Base-by-base conservation (phyloP, 139 green algal genomes). In the Coccomyxa sp. region DNA sequence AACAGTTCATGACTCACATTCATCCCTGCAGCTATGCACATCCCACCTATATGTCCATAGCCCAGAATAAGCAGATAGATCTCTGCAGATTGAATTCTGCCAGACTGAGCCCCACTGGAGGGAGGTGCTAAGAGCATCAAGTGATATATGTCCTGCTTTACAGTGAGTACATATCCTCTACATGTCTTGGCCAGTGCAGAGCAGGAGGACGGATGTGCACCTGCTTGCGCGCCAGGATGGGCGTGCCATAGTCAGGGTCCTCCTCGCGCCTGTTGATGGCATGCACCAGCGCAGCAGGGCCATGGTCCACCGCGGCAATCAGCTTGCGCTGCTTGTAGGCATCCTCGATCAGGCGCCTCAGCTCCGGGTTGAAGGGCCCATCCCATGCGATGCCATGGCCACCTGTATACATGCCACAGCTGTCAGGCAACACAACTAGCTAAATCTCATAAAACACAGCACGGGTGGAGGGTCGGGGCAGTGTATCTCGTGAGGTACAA, bases 341-440 rank as follows among this genome's bases (percentile, higher is more conserved):
- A 14, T 81, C 76, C 71, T 81, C 64, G 12, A 81, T 39, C 39
- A 81, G 38, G 54, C 76, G 55, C 38, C 55, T 74, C 38, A 81
- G 55, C 68, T 81, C 76, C 24, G 33, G 68, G 64, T 81, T 81
- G 76, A 70, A 81, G 29, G 71, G 39, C 18, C 76, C 76, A 76
- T 81, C 76, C 76, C 76, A 81, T 40, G 58, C 74, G 68, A 81
- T 75, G 68, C 76, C 76, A 69, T 75, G 68, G 8, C 76, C 76
- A 34, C 58, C 50, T 64, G 50, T 22, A 14, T 10, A 22, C 50
- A 64, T 7, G 5, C 27, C 18, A 64, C 22, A 64, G 5, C 2
- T 64, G 50, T 6, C 50, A 64, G n/a, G n/a, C n/a, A n/a, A n/a
- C n/a, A n/a, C n/a, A n/a, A n/a, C n/a, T n/a, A n/a, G n/a, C n/a